These are phyloP conservation scores for Erigeron philadelphicus DNA, from an alignment of 140 eudicot genomes.

Conservation along the genomic window DNA sequence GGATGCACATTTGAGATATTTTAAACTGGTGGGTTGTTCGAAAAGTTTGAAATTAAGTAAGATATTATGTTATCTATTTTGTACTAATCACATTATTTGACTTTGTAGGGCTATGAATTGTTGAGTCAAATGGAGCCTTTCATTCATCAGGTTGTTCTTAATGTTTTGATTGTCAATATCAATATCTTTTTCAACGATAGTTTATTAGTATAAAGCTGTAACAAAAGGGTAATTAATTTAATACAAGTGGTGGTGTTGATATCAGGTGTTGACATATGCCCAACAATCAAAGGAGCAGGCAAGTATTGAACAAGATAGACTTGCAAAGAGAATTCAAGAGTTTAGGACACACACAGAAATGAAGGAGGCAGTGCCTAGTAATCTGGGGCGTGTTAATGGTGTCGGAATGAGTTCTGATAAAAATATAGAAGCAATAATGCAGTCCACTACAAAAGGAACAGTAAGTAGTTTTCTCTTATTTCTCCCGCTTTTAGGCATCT, in stretches of 20 bases:
- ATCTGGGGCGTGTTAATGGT: slow-evolving; percentile 52
- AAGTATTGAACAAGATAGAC: slow-evolving; percentile 75
- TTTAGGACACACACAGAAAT: slow-evolving; percentile 80
- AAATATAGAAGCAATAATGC: slow-evolving; percentile 74
- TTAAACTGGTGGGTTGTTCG: slow-evolving; percentile 59
- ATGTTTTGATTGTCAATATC: not conserved
- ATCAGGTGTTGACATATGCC: slow-evolving; percentile 93
- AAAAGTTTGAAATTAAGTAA: not conserved
- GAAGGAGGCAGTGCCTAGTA: slow-evolving; percentile 51
- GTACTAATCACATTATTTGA: slow-evolving; percentile 26
- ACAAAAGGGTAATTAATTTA: not conserved
- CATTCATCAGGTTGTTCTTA: slow-evolving; percentile 66
- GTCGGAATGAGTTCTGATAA: slow-evolving; percentile 62
- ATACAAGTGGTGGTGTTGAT: slow-evolving; percentile 8
- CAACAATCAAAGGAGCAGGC: slow-evolving; percentile 91
- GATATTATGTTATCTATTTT: not conserved
- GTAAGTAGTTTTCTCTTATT: slow-evolving; percentile 36
- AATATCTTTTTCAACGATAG: not conserved
- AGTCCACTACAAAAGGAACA: slow-evolving; percentile 68
- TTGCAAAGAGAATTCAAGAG: slow-evolving; percentile 92
- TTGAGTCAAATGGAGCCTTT: slow-evolving; percentile 91
- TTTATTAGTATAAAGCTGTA: not conserved
- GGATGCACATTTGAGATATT: slow-evolving; percentile 98
- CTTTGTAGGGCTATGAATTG: slow-evolving; percentile 68
- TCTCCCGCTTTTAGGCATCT: slow-evolving; percentile 3